Conservation (phyloP, 768 basidiomycete species). For the Lentinula sp. region DNA sequence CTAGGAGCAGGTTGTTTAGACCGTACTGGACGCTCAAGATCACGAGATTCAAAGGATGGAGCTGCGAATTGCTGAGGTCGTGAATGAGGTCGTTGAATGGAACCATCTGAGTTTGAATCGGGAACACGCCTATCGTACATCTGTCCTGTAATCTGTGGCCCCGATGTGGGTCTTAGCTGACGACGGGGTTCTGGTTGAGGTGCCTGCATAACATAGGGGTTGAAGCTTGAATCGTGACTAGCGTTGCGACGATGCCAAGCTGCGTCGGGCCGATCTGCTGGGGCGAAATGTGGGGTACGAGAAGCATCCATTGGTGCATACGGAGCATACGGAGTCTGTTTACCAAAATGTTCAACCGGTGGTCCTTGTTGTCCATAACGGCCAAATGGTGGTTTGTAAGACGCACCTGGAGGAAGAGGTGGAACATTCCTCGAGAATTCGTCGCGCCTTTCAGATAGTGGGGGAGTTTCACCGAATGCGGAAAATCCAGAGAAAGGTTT, state of each 20-base stretch:
- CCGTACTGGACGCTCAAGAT: not conserved
- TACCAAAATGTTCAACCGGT: not conserved
- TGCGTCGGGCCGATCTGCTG: not conserved
- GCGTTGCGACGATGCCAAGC: not conserved
- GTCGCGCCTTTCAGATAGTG: not conserved
- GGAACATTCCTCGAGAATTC: not conserved
- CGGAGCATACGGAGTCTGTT: not conserved
- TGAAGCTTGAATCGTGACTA: not conserved
- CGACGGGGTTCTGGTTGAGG: not conserved
- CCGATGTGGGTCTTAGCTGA: not conserved
- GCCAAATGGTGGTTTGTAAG: not conserved
- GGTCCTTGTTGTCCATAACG: not conserved
- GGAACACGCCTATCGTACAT: not conserved
- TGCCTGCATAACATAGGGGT: not conserved
- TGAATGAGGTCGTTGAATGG: not conserved
- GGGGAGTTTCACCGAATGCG: not conserved
- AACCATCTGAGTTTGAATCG: not conserved
- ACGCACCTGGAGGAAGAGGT: not conserved
- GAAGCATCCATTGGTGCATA: not conserved
- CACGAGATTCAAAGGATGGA: not conserved
- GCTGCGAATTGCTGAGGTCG: not conserved
- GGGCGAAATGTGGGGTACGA: not conserved
- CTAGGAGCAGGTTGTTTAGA: conserved; percentile 1
- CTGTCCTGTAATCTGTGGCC: not conserved
- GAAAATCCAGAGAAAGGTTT: not conserved